Evolutionary conservation across 2,329 filamentous ascomycete genomes (phyloP).

Genomic region (Bretziella fagacearum): DNA sequence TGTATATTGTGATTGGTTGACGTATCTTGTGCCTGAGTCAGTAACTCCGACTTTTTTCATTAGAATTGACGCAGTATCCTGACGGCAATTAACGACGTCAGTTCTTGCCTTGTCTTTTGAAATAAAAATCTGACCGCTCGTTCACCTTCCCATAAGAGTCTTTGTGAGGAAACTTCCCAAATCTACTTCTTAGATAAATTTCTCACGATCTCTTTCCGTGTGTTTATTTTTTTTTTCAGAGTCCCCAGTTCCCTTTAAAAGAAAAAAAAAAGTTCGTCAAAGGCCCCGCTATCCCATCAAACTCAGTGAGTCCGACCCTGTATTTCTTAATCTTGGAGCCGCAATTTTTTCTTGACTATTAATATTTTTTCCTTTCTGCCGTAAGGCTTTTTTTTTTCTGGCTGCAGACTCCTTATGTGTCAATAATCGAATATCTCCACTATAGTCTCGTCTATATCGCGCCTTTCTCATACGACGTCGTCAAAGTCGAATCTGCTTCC

Average conservation of each 20-base stretch:
- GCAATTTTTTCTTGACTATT: neutral
- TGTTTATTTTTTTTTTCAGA: no score
- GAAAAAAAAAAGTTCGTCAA: neutral
- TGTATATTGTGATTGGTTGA: neutral
- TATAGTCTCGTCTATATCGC: neutral
- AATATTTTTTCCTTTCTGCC: neutral
- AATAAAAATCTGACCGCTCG: neutral
- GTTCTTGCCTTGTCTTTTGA: neutral
- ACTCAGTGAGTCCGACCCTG: neutral
- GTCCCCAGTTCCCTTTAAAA: no score
- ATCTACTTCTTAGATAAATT: no score
- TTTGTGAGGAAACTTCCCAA: no score
- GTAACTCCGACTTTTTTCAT: neutral
- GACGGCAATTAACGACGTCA: neutral
- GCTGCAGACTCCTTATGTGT: neutral
- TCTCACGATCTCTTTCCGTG: no score
- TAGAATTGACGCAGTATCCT: neutral
- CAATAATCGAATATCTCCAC: neutral
- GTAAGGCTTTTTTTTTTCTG: neutral
- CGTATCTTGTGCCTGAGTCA: neutral
- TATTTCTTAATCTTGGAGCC: neutral
- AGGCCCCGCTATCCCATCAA: neutral
- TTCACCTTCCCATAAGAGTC: neutral
- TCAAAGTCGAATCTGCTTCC: neutral
- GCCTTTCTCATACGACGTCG: neutral